phyloP scores from a whole-genome alignment of 257 asterid species.

The Voacanga thouarsii region DNA sequence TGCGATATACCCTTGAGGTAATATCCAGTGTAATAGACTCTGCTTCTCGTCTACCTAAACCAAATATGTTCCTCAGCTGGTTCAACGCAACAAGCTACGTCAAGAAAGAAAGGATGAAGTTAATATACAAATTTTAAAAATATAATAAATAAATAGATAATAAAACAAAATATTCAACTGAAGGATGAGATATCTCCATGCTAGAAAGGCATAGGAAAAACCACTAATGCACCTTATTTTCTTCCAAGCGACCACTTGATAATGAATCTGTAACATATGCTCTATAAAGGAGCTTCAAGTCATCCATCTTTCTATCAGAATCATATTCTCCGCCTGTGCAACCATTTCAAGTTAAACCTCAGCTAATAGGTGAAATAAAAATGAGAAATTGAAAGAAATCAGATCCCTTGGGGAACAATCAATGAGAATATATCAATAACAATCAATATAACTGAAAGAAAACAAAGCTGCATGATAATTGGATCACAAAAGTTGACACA shows the following conservation, averaged over 20 bases:
- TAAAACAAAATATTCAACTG: background rate
- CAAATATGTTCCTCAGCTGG: slow-evolving; percentile 89
- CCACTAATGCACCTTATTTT: slow-evolving; percentile 62
- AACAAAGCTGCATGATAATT: slow-evolving; percentile 10
- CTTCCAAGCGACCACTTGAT: slow-evolving; percentile 83
- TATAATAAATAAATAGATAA: too few relatives aligned
- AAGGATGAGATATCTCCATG: background rate
- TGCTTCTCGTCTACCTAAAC: slow-evolving; percentile 85
- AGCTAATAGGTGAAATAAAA: slow-evolving; percentile 14
- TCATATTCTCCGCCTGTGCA: slow-evolving; percentile 79
- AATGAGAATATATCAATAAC: slow-evolving; percentile 11
- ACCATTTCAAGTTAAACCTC: slow-evolving; percentile 21
- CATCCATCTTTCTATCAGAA: slow-evolving; percentile 70
- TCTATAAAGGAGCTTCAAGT: slow-evolving; percentile 77
- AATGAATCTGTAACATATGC: slow-evolving; percentile 69
- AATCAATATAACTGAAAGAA: slow-evolving; percentile 15
- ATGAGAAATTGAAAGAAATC: slow-evolving; percentile 6
- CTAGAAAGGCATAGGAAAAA: slow-evolving; percentile 7
- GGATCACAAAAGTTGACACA: slow-evolving; percentile 6
- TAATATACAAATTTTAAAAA: background rate
- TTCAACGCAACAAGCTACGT: slow-evolving; percentile 74
- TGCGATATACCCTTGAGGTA: slow-evolving; percentile 76
- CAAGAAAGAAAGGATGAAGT: slow-evolving; percentile 25
- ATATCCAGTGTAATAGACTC: slow-evolving; percentile 74
- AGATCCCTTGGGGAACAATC: background rate